Conservation (phyloP, 148 eudicot species). For the Pouteria glomerata region DNA sequence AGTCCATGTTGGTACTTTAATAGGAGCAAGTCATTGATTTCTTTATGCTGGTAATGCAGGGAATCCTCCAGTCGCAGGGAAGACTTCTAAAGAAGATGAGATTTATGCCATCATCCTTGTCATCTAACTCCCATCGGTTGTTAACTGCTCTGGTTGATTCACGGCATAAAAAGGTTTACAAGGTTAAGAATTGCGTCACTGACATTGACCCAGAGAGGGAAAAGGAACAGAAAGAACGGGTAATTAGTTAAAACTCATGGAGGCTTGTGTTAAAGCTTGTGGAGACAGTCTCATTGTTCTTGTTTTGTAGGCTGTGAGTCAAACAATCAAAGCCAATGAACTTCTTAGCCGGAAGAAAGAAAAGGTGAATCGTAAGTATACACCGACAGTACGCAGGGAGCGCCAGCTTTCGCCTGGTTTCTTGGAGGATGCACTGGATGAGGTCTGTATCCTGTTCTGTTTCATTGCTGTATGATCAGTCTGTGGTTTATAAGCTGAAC, state of each 20-base stretch:
- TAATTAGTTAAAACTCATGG: slow-evolving; percentile 19
- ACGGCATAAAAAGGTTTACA: slow-evolving; percentile 84
- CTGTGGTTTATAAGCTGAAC: background rate
- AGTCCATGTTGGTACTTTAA: background rate
- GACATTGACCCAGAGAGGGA: slow-evolving; percentile 99
- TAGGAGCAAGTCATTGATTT: background rate
- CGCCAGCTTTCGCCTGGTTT: slow-evolving; percentile 96
- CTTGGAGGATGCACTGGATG: slow-evolving; percentile 89
- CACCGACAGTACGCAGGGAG: slow-evolving; percentile 68
- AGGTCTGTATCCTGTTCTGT: slow-evolving; percentile 35
- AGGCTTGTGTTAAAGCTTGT: background rate
- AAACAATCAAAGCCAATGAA: slow-evolving; percentile 74
- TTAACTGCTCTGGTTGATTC: slow-evolving; percentile 95
- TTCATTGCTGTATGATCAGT: background rate
- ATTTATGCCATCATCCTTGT: slow-evolving; percentile 94
- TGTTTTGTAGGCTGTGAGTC: slow-evolving; percentile 72
- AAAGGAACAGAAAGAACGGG: slow-evolving; percentile 90
- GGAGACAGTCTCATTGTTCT: slow-evolving; percentile 1
- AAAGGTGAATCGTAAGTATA: slow-evolving; percentile 79
- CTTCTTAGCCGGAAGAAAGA: slow-evolving; percentile 81
- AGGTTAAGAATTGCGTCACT: slow-evolving; percentile 87
- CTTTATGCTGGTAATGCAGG: slow-evolving; percentile 40
- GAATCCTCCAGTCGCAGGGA: slow-evolving; percentile 95
- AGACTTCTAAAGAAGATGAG: slow-evolving; percentile 77
- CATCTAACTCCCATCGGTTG: slow-evolving; percentile 87